phyloP scores from a whole-genome alignment of 768 basidiomycete genomes.

The Lentinula sp. region DNA sequence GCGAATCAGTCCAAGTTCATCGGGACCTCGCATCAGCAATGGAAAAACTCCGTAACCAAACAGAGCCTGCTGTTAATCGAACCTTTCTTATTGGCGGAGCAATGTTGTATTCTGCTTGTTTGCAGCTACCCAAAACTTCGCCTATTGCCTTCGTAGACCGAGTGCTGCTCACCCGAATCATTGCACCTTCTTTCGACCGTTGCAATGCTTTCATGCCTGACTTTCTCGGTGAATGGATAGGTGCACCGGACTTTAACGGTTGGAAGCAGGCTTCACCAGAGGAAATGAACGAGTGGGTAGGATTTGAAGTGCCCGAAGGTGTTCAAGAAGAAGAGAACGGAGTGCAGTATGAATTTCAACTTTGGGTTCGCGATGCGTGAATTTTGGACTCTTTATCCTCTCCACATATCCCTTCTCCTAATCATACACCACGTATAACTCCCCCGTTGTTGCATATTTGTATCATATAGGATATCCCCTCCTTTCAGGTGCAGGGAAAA shows the following conservation, averaged over 20 bases:
- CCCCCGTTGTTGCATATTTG: background rate
- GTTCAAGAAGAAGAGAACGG: constrained; percentile 83
- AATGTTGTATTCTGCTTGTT: constrained; percentile 67
- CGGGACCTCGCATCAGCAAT: constrained; percentile 38
- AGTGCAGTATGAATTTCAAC: constrained; percentile 86
- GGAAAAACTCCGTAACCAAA: constrained; percentile 16
- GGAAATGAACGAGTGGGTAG: constrained; percentile 72
- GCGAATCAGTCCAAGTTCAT: constrained; percentile 26
- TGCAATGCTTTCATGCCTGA: constrained; percentile 89
- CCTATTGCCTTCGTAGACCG: constrained; percentile 56
- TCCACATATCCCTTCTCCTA: background rate
- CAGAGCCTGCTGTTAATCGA: constrained; percentile 37
- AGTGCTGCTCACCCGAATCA: constrained; percentile 81
- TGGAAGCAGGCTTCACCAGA: constrained; percentile 61
- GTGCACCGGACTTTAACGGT: constrained; percentile 11
- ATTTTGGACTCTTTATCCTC: background rate
- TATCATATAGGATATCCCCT: background rate
- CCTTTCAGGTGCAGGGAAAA: background rate
- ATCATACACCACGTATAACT: background rate
- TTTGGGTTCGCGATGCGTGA: constrained; percentile 67
- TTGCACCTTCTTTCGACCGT: constrained; percentile 65
- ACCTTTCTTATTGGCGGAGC: constrained; percentile 92
- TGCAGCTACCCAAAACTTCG: constrained; percentile 33
- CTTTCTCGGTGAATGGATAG: constrained; percentile 34
- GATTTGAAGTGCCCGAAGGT: constrained; percentile 71